Evolutionary conservation across 306 rosid species (phyloP).

Genomic region (Vigna angularis): DNA sequence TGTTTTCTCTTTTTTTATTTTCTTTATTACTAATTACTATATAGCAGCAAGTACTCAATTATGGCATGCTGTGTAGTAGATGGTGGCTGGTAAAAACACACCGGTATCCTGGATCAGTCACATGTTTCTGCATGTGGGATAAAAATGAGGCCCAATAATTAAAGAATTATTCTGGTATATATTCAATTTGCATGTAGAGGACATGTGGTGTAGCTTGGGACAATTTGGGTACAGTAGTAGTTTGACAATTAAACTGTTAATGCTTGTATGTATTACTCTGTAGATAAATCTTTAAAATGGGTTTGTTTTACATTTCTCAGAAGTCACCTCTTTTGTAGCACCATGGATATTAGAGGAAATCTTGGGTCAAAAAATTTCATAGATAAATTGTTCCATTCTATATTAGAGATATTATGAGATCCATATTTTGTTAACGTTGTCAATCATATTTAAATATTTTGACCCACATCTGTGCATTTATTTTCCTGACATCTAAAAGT

Average conservation of each 20-base stretch:
- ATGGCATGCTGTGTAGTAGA: conserved; percentile 25
- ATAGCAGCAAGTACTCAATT: conserved; percentile 12
- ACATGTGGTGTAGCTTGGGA: conserved; percentile 7
- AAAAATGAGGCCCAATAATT: conserved; percentile 1
- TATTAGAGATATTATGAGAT: conserved; percentile 21
- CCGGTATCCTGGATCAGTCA: conserved; percentile 24
- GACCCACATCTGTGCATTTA: conserved; percentile 30
- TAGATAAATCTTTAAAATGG: conserved; percentile 9
- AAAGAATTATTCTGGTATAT: background rate
- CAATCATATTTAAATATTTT: conserved; percentile 17
- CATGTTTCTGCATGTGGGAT: conserved; percentile 2
- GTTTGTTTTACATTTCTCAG: conserved; percentile 29
- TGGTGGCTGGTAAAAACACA: background rate
- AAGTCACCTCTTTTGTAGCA: conserved; percentile 18
- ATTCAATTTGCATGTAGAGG: conserved; percentile 13
- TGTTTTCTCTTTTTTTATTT: conserved; percentile 17
- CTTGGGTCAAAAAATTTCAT: conserved; percentile 16
- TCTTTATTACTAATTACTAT: conserved; percentile 13
- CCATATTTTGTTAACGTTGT: conserved; percentile 37
- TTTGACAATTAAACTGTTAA: conserved; percentile 14
- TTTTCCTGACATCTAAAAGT: conserved; percentile 46
- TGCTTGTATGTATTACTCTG: conserved; percentile 13
- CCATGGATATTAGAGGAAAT: conserved; percentile 30
- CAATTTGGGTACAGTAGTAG: background rate
- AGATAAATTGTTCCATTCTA: conserved; percentile 13